These are phyloP conservation scores for Gnaphalium uliginosum DNA, from an alignment of 129 eudicot genomes.

Conservation along the genomic window DNA sequence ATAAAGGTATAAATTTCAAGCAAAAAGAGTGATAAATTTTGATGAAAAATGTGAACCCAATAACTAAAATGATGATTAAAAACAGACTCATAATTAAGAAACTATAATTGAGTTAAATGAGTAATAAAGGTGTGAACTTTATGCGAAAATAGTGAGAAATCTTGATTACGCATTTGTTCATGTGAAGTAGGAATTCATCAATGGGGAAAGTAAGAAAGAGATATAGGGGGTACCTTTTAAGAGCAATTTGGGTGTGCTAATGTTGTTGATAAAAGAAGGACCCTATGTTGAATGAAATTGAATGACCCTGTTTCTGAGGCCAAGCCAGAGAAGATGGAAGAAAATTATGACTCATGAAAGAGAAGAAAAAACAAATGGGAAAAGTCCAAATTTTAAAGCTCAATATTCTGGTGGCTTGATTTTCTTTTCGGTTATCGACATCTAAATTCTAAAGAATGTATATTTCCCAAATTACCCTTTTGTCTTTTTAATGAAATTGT, in stretches of 20 bases:
- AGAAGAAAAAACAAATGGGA: constrained; percentile 25
- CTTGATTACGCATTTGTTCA: constrained; percentile 5
- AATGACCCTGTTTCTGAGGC: constrained; percentile 27
- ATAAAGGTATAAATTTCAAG: too few species aligned
- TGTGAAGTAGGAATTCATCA: constrained; percentile 22
- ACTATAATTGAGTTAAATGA: constrained; percentile 22
- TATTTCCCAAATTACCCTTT: constrained; percentile 24
- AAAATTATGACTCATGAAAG: constrained; percentile 28
- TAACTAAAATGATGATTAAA: constrained; percentile 16
- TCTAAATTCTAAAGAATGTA: not conserved
- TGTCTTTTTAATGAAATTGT: not conserved
- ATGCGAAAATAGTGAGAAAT: not conserved
- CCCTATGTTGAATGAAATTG: not conserved
- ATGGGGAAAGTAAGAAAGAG: not conserved
- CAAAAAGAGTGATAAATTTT: too few species aligned
- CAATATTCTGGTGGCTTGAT: constrained; percentile 20
- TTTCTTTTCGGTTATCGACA: constrained; percentile 23
- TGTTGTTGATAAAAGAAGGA: constrained; percentile 25
- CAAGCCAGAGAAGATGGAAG: constrained; percentile 31
- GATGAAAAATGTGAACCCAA: not conserved
- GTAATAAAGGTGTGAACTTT: not conserved
- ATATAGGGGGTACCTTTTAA: constrained; percentile 25
- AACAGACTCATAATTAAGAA: constrained; percentile 1
- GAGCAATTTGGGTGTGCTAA: constrained; percentile 10
- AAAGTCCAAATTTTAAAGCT: constrained; percentile 34